A percentile compares a stretch with the other conserved stretches of the same genome.
Evolutionary conservation across 2,329 filamentous ascomycete genomes (phyloP).

Genomic region (Chaetomiaceae sp.): DNA sequence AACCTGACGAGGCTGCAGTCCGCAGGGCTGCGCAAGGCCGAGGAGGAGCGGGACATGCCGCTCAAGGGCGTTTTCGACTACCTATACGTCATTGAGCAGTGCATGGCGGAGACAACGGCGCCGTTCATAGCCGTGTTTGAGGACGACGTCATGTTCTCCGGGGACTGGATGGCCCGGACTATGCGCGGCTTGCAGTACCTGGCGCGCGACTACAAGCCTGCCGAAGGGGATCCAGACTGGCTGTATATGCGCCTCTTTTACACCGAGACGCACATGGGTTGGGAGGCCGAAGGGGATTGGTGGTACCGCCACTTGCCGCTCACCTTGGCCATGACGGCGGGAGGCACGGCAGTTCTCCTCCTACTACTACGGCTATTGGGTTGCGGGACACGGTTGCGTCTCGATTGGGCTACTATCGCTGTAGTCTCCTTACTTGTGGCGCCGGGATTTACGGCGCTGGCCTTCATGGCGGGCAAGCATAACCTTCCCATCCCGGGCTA

Average conservation of each 20-base stretch:
- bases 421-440: conserved; percentile 16
- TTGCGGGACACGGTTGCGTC: conserved; percentile 5
- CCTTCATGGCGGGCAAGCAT: conserved; percentile 22
- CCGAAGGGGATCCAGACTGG: conserved; percentile 11
- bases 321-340: conserved; percentile 8
- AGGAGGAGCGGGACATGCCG: conserved; percentile 16
- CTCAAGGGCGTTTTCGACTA: conserved; percentile 20
- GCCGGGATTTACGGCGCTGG: conserved; percentile 12
- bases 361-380: neutral
- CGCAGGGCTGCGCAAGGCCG: conserved; percentile 12
- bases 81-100: conserved; percentile 16
- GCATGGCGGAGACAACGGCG: conserved; percentile 15
- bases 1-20: conserved; percentile 1
- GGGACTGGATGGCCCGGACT: conserved; percentile 18
- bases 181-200: conserved; percentile 18
- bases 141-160: conserved; percentile 19
- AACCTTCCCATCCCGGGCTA: conserved; percentile 18
- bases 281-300: conserved; percentile 14
- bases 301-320: conserved; percentile 15
- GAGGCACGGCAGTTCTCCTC: conserved; percentile 3
- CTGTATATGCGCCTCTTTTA: conserved; percentile 39
- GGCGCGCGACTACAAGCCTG: conserved; percentile 1
- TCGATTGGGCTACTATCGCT: conserved; percentile 15
- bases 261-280: conserved; percentile 30
- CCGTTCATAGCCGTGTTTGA: conserved; percentile 20